Base-by-base conservation (phyloP, 768 basidiomycete species). In the Pisolithus marmoratus region DNA sequence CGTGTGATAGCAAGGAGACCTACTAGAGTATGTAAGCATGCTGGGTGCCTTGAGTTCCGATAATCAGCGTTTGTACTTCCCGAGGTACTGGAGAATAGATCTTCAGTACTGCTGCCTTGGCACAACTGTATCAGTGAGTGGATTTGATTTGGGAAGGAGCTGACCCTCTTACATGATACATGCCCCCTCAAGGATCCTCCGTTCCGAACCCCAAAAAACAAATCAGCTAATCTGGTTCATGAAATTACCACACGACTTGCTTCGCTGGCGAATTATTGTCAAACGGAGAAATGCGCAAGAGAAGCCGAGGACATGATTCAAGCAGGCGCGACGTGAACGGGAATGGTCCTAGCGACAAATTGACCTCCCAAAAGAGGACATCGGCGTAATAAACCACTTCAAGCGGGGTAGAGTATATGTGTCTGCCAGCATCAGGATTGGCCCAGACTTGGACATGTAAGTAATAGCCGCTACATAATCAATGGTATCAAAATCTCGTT, bases 401-500 rank as follows among this genome's bases (percentile, higher is more conserved):
- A 34, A 34, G 34, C 19, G 57, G 57, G 53, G 53, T 49, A 57
- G 51, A 52, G 34, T 37, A 38, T 14, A 26, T 27, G 43, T 12
- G 12, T 22, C 23, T 46, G 23, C 31, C 44, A 11, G 42, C 48
- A 17, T 45, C 43, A 44, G 22, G 23, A 29, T 34, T 46, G 47
- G 37, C 57, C 56, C 44, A 52, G 15, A 41, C 15, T 19, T 51
- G 24, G 22, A 46, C 48, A 53, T 46, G 38, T 56, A 56, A 44
- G 52, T 54, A 58, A 54, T 24, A 31, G 45, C 55, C 24, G 53
- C 50, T 47, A 45, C 46, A 51, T 52, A 48, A 50, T 60, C 51
- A 55, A 54, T 60, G 65, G 62, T 68, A 67, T 66, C 60, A 54
- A 45, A 40, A 12, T 37, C 45, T 48, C 52, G 23, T 47, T 41